Evolutionary conservation across 2,329 filamentous ascomycete genomes (phyloP).

Genomic region (Diaporthe sp.): DNA sequence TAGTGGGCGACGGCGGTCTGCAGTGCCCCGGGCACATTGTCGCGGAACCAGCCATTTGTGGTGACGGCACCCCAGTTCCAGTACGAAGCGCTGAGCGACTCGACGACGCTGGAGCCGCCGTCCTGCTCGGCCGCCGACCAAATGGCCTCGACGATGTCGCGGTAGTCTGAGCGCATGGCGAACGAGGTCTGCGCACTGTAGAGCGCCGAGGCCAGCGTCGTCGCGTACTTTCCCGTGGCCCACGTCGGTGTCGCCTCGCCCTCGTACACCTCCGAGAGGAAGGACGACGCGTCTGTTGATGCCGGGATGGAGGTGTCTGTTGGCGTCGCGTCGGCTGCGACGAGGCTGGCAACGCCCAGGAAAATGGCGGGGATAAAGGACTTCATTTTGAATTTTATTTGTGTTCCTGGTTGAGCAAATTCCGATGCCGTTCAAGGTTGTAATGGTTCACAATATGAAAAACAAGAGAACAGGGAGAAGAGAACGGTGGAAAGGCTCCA

Average conservation of each 20-base stretch:
- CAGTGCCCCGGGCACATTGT: slow-evolving; percentile 34
- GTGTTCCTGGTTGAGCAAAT: background rate
- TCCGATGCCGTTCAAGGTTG: background rate
- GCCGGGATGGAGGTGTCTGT: slow-evolving; percentile 30
- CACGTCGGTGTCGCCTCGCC: slow-evolving; percentile 41
- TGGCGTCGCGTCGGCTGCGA: slow-evolving; percentile 8
- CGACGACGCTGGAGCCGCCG: slow-evolving; percentile 36
- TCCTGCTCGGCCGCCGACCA: slow-evolving; percentile 39
- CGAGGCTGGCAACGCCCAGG: slow-evolving; percentile 34
- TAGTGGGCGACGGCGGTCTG: slow-evolving; percentile 40
- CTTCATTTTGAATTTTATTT: slow-evolving; percentile 3
- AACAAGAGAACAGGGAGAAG: background rate
- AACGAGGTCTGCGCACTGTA: slow-evolving; percentile 44
- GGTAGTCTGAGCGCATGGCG: slow-evolving; percentile 40
- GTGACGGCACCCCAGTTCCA: slow-evolving; percentile 42
- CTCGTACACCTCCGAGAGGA: slow-evolving; percentile 4
- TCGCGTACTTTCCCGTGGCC: slow-evolving; percentile 43
- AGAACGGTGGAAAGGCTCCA: background rate
- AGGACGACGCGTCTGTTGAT: slow-evolving; percentile 34
- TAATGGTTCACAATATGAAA: background rate
- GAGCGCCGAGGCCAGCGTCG: slow-evolving; percentile 41
- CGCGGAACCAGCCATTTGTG: slow-evolving; percentile 41
- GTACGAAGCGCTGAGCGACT: slow-evolving; percentile 37
- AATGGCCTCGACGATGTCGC: slow-evolving; percentile 42
- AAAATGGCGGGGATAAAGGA: slow-evolving; percentile 3